Conservation (phyloP, 2,329 filamentous ascomycete genomes). For the Arthrobotrys megalospora region DNA sequence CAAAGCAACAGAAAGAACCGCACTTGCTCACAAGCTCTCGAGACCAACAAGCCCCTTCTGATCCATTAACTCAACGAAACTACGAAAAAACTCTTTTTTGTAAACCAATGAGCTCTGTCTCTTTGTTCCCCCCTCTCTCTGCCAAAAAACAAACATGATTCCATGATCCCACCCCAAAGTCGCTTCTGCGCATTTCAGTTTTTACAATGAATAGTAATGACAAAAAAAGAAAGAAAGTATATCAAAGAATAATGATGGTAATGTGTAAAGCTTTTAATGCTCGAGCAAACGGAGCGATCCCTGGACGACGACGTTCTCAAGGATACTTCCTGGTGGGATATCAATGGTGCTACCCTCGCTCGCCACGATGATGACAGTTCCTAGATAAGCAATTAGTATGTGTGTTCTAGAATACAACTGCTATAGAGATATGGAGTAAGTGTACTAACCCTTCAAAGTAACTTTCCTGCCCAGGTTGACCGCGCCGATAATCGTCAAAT, state of each 20-base stretch:
- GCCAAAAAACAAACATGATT: constrained; percentile 18
- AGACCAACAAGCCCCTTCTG: background rate
- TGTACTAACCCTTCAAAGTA: constrained; percentile 82
- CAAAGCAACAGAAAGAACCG: constrained; percentile 18
- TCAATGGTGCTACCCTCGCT: constrained; percentile 98
- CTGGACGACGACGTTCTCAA: constrained; percentile 99
- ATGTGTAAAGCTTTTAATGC: constrained; percentile 37
- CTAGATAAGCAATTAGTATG: constrained; percentile 58
- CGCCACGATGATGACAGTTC: constrained; percentile 97
- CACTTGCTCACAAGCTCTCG: constrained; percentile 16
- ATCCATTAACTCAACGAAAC: background rate
- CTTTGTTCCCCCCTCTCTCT: background rate
- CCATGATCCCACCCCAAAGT: constrained; percentile 22
- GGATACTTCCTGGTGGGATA: constrained; percentile 93
- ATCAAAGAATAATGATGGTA: constrained; percentile 26
- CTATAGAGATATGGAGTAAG: background rate
- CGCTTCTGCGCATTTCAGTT: constrained; percentile 20
- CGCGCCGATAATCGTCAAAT: constrained; percentile 96
- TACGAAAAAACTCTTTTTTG: constrained; percentile 21
- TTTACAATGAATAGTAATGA: constrained; percentile 32
- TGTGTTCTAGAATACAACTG: background rate
- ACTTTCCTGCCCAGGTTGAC: constrained; percentile 97
- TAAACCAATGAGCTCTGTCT: constrained; percentile 6
- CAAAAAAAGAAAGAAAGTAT: constrained; percentile 17
- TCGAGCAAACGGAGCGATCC: constrained; percentile 81